Conservation (phyloP, 1,139 yeast species). For the Maudiozyma humilis region DNA sequence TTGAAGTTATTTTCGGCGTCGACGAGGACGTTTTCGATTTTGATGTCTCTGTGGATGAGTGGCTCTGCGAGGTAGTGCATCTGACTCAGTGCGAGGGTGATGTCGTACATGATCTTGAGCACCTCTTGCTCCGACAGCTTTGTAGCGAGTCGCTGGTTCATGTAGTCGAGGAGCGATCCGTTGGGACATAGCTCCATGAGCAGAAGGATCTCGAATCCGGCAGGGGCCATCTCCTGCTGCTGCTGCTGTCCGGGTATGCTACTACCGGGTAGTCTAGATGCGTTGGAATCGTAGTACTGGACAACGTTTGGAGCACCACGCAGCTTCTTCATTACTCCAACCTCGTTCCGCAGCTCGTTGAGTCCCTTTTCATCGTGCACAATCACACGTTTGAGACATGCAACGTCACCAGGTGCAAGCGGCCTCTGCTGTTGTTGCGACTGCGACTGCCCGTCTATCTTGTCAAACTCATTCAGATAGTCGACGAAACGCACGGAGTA, state of each 20-base stretch:
- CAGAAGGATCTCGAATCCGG: constrained; percentile 70
- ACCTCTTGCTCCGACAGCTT: constrained; percentile 78
- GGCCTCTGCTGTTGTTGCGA: too few relatives aligned
- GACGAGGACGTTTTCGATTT: constrained; percentile 87
- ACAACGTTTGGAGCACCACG: constrained; percentile 75
- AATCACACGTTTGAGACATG: constrained; percentile 66
- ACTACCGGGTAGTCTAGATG: constrained; percentile 56
- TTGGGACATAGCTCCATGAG: constrained; percentile 87
- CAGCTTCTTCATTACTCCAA: constrained; percentile 78
- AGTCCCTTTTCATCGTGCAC: constrained; percentile 68
- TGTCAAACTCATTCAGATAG: constrained; percentile 20
- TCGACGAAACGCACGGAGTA: constrained; percentile 44
- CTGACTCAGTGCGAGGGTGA: constrained; percentile 74
- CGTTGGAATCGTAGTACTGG: constrained; percentile 88
- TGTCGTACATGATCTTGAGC: constrained; percentile 71
- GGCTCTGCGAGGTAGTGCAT: constrained; percentile 82
- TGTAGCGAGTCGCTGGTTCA: constrained; percentile 78
- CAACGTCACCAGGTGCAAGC: constrained; percentile 36
- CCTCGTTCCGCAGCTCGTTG: constrained; percentile 64
- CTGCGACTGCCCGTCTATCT: constrained; percentile 3
- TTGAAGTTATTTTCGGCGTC: constrained; percentile 66
- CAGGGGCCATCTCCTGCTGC: too few relatives aligned
- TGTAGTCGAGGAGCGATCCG: constrained; percentile 82
- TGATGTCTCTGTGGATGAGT: constrained; percentile 83
- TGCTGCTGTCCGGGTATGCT: constrained; percentile 28